Percentiles rank a stretch among this genome's conserved stretches.
phyloP scores from a whole-genome alignment of 371 early-diverging fungal genomes.

The Mortierella sp. region DNA sequence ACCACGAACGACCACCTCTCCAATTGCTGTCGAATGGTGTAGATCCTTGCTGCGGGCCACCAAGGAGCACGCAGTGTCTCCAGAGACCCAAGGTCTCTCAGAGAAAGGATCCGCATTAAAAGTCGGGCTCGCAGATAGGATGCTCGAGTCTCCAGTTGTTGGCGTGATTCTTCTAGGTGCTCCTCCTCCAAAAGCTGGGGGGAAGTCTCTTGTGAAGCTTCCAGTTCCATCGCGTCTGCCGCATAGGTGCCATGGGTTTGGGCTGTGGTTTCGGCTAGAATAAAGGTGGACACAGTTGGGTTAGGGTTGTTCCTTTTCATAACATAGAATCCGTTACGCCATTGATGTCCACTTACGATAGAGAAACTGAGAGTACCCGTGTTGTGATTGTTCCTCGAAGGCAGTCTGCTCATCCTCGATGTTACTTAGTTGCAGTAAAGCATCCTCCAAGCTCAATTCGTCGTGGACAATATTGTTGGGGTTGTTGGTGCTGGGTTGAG shows the following conservation, averaged over 20 bases:
- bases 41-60: conserved; percentile 41
- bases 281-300: neutral
- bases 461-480: neutral
- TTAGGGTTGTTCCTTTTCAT: neutral
- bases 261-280: neutral
- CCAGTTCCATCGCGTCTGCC: neutral
- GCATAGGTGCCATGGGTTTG: neutral
- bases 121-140: conserved; percentile 27
- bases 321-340: too few relatives aligned
- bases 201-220: neutral
- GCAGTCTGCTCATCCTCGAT: neutral
- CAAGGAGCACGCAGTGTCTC: conserved; percentile 35
- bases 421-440: neutral
- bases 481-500: neutral
- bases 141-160: conserved; percentile 21
- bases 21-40: conserved; percentile 29
- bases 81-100: conserved; percentile 14
- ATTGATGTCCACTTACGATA: neutral
- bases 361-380: neutral
- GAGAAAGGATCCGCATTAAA: conserved; percentile 26
- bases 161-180: conserved; percentile 13
- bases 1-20: conserved; percentile 38
- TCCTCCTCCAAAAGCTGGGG: conserved; percentile 11
- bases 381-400: neutral
- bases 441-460: neutral